phyloP scores from a whole-genome alignment of 257 asterid genomes.

The Solanum boliviense region DNA sequence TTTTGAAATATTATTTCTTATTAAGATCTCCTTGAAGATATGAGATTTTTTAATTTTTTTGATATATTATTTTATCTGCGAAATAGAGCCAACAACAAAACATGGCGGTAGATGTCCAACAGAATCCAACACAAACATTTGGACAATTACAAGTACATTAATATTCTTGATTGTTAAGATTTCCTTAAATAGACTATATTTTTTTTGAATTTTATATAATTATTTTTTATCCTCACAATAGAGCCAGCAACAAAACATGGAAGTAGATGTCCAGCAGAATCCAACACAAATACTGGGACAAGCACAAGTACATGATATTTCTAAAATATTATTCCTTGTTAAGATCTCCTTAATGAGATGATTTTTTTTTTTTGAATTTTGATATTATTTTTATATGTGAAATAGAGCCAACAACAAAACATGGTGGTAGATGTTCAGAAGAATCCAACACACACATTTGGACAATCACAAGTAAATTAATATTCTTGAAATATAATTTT shows the following conservation, averaged over 20 bases:
- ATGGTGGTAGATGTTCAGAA: neutral
- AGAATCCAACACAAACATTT: too few relatives aligned
- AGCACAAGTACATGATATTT: neutral
- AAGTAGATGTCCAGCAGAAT: neutral
- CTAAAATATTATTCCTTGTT: neutral
- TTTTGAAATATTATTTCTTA: neutral
- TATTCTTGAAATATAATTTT: neutral
- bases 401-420: neutral
- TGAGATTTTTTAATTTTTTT: too few relatives aligned
- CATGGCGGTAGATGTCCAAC: too few relatives aligned
- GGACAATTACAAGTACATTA: too few relatives aligned
- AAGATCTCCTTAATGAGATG: too few relatives aligned
- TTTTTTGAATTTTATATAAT: too few relatives aligned
- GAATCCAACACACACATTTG: neutral
- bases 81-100: too few relatives aligned
- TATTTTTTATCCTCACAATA: neutral
- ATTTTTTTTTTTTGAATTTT: neutral
- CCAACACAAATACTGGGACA: neutral
- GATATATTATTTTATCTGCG: too few relatives aligned
- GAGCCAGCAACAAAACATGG: neutral
- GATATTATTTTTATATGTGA: neutral
- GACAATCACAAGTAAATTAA: neutral
- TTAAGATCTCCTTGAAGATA: neutral
- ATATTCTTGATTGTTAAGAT: too few relatives aligned
- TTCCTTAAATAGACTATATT: too few relatives aligned